Evolutionary conservation across 768 basidiomycete genomes (phyloP), one percentile per base, ranked within the genome.

Genomic region (Panellus pusillus): DNA sequence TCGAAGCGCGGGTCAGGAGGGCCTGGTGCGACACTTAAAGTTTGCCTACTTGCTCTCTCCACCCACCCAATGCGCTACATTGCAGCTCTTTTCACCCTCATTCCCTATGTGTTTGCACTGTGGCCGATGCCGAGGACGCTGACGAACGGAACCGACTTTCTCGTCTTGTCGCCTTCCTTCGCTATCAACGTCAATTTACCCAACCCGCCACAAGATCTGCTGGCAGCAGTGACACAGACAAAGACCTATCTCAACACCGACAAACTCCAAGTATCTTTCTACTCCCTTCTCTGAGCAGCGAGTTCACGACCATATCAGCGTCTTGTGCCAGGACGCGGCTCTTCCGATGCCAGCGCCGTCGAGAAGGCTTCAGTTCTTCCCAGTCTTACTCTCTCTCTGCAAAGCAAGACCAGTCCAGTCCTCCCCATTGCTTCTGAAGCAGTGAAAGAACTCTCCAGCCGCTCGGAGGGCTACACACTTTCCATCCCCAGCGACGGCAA

Each of bases 381-480:
- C 4, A 65, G 66, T 19, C 70, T 88, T 35, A 70, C 66, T n/a
- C 56, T 87, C 43, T 68, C 71, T 9, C 70, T 84, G 5, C 60
- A 61, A 20, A 35, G 32, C 3, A 59, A 46, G 20, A 66, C 61
- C n/a, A 66, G 56, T 9, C 55, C 65, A 11, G 65, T 73, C 39
- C 72, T 72, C 36, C 66, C 74, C 1, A 85, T 91, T 56, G 68
- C 79, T 27, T 65, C 71, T 14, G 83, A 87, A 54, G 73, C 82
- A 4, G 76, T 79, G 13, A 71, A 75, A 47, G 73, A 77, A 1
- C 63, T 85, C 12, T 75, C 76, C 54, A 72, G 60, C 37, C 71
- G 86, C 32, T 75, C 75, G 54, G 89, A 93, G 69, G 70, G 72
- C 2, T 91, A 91, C 66, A 72, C 72, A 2, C 70, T 91, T 29